Conservation (phyloP, 179 eudicot genomes). For the Beta corolliflora region DNA sequence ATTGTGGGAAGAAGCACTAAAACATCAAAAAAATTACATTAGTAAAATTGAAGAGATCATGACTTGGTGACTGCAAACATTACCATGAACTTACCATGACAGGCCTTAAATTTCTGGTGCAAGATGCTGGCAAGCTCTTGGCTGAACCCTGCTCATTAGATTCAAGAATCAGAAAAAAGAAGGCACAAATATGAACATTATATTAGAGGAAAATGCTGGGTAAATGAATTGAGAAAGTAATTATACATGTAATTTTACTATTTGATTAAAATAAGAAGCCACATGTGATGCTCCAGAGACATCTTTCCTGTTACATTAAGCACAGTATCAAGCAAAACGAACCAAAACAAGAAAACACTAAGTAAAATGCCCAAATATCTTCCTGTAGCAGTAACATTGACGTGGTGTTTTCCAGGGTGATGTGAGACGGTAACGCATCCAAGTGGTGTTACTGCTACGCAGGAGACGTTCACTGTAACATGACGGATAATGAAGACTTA, state of each 20-base stretch:
- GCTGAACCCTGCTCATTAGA: constrained; percentile 61
- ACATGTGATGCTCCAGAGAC: constrained; percentile 65
- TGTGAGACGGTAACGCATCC: too few relatives aligned
- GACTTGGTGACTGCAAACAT: neutral
- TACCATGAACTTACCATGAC: constrained; percentile 50
- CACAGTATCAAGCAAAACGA: constrained; percentile 2
- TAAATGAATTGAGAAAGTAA: neutral
- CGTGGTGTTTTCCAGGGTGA: too few relatives aligned
- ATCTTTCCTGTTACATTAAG: constrained; percentile 58
- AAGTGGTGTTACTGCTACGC: too few relatives aligned
- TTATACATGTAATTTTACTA: constrained; percentile 76
- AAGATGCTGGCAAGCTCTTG: constrained; percentile 57
- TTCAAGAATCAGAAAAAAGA: neutral
- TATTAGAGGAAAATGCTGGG: neutral
- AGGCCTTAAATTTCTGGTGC: constrained; percentile 53
- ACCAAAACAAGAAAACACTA: neutral
- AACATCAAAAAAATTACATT: constrained; percentile 18
- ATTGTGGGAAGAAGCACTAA: constrained; percentile 89
- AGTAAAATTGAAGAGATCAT: constrained; percentile 3
- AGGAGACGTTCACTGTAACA: too few relatives aligned
- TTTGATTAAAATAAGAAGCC: constrained; percentile 56
- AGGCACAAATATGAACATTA: neutral
- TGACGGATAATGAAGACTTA: constrained; percentile 33
- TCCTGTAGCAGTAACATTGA: too few relatives aligned
- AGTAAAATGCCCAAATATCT: constrained; percentile 49